Percentiles rank a stretch among this genome's conserved stretches.
phyloP scores from a whole-genome alignment of 2,329 filamentous ascomycete species.

The Rachicladosporium sp. region DNA sequence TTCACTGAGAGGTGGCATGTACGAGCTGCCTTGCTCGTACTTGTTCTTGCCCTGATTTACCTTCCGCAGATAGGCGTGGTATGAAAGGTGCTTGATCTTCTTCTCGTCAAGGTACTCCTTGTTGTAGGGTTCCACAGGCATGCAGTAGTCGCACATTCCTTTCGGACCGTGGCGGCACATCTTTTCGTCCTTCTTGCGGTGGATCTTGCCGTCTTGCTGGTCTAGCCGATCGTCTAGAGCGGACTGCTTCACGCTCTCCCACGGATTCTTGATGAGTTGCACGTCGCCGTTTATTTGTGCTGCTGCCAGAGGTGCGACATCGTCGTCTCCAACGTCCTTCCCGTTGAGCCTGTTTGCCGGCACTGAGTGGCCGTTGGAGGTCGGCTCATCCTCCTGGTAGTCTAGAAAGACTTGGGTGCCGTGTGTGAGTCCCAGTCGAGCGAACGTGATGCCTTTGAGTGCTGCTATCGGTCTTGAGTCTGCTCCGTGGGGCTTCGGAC shows the following conservation, averaged over 20 bases:
- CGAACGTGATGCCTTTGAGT: conserved; percentile 43
- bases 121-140: conserved; percentile 90
- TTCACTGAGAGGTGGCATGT: conserved; percentile 88
- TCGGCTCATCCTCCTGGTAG: conserved; percentile 50
- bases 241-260: conserved; percentile 86
- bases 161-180: conserved; percentile 95
- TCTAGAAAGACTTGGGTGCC: conserved; percentile 83
- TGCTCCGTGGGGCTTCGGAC: conserved; percentile 48
- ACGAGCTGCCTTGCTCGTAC: conserved; percentile 82
- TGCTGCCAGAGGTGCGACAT: conserved; percentile 44
- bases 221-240: conserved; percentile 77
- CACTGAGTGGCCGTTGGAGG: conserved; percentile 37
- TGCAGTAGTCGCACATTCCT: conserved; percentile 99
- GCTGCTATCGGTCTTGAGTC: conserved; percentile 41
- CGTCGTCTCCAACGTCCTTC: conserved; percentile 57
- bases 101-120: conserved; percentile 79
- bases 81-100: conserved; percentile 97
- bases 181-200: conserved; percentile 57
- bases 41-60: conserved; percentile 95
- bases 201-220: conserved; percentile 79
- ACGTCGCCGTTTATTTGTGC: conserved; percentile 30
- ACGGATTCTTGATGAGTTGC: conserved; percentile 67
- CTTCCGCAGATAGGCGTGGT: conserved; percentile 88
- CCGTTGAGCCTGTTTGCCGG: conserved; percentile 64
- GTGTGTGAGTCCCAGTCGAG: conserved; percentile 51